Base-by-base conservation (phyloP, 345 rosid genomes). In the Euphorbia tirucalli region DNA sequence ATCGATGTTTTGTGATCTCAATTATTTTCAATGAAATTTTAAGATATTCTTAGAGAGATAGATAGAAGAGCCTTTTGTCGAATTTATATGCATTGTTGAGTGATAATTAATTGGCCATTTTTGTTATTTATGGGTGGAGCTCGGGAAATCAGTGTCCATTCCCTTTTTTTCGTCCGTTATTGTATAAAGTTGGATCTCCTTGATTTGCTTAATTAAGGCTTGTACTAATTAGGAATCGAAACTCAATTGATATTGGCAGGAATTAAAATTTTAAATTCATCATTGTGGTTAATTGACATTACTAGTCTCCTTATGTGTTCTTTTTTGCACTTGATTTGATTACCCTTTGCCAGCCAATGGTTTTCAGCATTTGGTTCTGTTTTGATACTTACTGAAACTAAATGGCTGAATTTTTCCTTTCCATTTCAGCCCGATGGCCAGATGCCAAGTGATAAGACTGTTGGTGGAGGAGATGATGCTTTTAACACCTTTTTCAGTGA, bases 401-500 rank as follows among this genome's bases (percentile, higher is more conserved):
- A 41, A 41, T 41, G 44, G 44, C 11, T 50, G 11, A 52, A 11
- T 3, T 19, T 13, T 4, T 3, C 18, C 37, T 24, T 18, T 44
- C 2, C 55, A 5, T 54, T 25, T 32, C 67, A 74, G 77, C 77
- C 77, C 32, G 73, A 74, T 74, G 77, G 77, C 61, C 72, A 74
- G 72, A 74, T 74, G 77, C 77, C 77, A 4, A 50, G 68, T 52
- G 77, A 74, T 19, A 74, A 68, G 61, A 74, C 73, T 21, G 73
- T 74, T 5, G 77, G 77, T 22, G 77, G 77, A 22, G 77, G 77
- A 24, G 77, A 74, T 59, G 77, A 74, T 67, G 77, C 77, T 30
- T 73, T 73, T 49, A 73, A 73, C 71, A 73, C 77, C 27, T 73
- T 74, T 50, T 74, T 74, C 67, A 74, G 77, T 3, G 77, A 74